Percentiles rank a stretch among this genome's conserved stretches.
These are phyloP conservation scores for Lasiodiplodia sp. DNA, from an alignment of 2,329 filamentous ascomycete species.

Conservation along the genomic window DNA sequence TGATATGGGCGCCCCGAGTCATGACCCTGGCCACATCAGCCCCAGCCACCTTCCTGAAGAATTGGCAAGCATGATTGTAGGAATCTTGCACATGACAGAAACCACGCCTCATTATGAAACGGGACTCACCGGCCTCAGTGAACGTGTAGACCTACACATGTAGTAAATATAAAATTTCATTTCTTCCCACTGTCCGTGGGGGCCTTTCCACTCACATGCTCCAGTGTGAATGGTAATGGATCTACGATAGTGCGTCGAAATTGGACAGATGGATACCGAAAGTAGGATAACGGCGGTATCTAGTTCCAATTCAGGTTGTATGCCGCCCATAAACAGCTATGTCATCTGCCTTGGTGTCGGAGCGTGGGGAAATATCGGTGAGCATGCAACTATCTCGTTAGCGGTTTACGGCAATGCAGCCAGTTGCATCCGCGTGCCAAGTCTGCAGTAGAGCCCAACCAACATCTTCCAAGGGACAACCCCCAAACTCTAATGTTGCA, in stretches of 20 bases:
- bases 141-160: too few species aligned
- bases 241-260: not conserved
- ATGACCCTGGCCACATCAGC: not conserved
- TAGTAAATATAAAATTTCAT: not conserved
- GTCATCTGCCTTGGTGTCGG: conserved; percentile 5
- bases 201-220: not conserved
- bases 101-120: not conserved
- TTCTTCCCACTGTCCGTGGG: not conserved
- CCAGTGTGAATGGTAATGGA: not conserved
- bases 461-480: not conserved
- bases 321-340: not conserved
- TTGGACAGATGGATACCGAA: not conserved
- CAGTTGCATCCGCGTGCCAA: conserved; percentile 5
- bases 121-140: too few species aligned
- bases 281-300: not conserved
- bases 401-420: conserved; percentile 19
- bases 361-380: conserved; percentile 24
- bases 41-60: not conserved
- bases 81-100: not conserved
- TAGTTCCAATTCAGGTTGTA: not conserved
- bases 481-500: conserved; percentile 20
- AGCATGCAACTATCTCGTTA: conserved; percentile 14
- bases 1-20: not conserved
- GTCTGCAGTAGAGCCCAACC: conserved; percentile 19
- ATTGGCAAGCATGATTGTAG: not conserved